A percentile compares a stretch with the other conserved stretches of the same genome.
phyloP scores from a whole-genome alignment of 768 basidiomycete genomes.

The Pisolithus tinctorius region DNA sequence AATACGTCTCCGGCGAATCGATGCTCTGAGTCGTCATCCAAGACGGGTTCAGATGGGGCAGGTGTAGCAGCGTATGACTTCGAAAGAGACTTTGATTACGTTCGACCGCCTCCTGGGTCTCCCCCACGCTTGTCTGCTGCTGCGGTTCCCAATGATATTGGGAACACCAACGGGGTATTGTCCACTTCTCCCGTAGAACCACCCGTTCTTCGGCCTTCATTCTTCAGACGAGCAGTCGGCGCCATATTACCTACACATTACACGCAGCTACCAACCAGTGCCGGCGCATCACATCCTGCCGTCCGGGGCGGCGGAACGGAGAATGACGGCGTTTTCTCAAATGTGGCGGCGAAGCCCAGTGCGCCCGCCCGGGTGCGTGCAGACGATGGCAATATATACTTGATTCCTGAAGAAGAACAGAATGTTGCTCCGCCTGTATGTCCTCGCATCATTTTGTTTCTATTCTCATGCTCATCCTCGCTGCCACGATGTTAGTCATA shows the following conservation, averaged over 20 bases:
- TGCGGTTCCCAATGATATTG: constrained; percentile 60
- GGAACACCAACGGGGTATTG: constrained; percentile 66
- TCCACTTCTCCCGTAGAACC: constrained; percentile 40
- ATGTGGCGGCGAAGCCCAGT: constrained; percentile 84
- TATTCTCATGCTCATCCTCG: neutral
- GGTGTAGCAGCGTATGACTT: constrained; percentile 58
- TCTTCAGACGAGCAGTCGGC: constrained; percentile 51
- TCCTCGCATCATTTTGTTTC: constrained; percentile 9
- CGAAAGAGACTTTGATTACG: constrained; percentile 68
- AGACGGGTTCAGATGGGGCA: constrained; percentile 3
- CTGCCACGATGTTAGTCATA: constrained; percentile 55
- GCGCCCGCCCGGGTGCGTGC: constrained; percentile 37
- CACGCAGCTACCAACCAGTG: constrained; percentile 40
- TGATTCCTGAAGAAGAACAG: constrained; percentile 75
- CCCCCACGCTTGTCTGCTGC: constrained; percentile 54
- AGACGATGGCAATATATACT: constrained; percentile 49
- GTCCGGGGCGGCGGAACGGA: constrained; percentile 61
- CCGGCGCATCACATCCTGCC: constrained; percentile 23
- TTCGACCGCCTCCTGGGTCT: constrained; percentile 69
- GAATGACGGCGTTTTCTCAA: constrained; percentile 94
- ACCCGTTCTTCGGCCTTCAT: constrained; percentile 35
- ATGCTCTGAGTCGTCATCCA: constrained; percentile 12
- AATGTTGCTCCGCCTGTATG: constrained; percentile 83
- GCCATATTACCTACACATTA: constrained; percentile 65
- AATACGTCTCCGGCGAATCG: constrained; percentile 10